Evolutionary conservation across 176 grass and related monocot species (phyloP).

Genomic region (Oryza australiensis): DNA sequence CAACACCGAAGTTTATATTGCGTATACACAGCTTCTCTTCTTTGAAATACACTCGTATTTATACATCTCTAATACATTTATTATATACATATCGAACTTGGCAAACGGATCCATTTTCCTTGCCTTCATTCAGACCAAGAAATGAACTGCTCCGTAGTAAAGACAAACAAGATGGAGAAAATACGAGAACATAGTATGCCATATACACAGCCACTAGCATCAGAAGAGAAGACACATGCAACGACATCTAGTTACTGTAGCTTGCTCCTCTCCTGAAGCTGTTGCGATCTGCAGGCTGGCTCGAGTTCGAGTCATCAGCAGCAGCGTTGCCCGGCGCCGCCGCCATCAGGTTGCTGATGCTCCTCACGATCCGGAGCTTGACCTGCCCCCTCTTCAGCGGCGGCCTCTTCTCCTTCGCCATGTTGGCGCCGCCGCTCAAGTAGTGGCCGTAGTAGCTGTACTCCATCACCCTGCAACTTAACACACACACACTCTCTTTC

Average conservation of each 20-base stretch:
- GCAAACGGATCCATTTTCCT: no score
- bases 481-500: not conserved
- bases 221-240: not conserved
- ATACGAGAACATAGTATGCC: not conserved
- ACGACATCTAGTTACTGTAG: not conserved
- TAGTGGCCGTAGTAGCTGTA: slow-evolving; percentile 6
- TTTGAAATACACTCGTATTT: no score
- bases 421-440: slow-evolving; percentile 11
- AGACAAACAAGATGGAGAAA: not conserved
- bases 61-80: not conserved
- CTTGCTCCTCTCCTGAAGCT: slow-evolving; percentile 36
- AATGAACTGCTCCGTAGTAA: no score
- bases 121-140: not conserved
- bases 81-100: not conserved
- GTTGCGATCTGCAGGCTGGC: slow-evolving; percentile 2
- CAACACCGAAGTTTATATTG: no score
- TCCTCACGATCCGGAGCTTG: slow-evolving; percentile 38
- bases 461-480: slow-evolving; percentile 9
- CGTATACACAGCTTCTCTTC: no score
- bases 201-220: not conserved
- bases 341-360: slow-evolving; percentile 33
- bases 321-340: not conserved
- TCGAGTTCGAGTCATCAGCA: not conserved
- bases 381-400: slow-evolving; percentile 44
- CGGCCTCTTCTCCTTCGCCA: slow-evolving; percentile 48